phyloP scores from a whole-genome alignment of 2,329 filamentous ascomycete species.

The Fusarium verticillioides region DNA sequence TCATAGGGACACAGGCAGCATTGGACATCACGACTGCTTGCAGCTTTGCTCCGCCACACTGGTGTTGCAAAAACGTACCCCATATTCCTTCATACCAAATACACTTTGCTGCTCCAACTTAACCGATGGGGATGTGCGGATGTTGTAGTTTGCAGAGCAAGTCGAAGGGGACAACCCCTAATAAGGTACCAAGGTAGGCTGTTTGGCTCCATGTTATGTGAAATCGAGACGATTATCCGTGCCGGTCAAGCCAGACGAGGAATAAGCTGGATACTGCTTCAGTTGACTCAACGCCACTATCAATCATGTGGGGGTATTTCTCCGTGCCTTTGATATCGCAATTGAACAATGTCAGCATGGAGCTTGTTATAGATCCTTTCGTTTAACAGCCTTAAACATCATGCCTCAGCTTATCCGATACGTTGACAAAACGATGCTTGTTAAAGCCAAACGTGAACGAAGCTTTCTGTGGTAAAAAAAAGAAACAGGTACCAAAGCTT shows the following conservation, averaged over 20 bases:
- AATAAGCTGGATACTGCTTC: slow-evolving; percentile 1
- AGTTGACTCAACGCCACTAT: slow-evolving; percentile 15
- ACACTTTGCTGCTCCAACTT: background rate
- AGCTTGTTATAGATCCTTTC: background rate
- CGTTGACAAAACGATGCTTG: background rate
- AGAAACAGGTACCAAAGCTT: background rate
- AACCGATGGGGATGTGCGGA: background rate
- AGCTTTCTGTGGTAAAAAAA: background rate
- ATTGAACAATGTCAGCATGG: background rate
- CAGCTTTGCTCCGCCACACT: slow-evolving; percentile 21
- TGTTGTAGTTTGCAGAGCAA: background rate
- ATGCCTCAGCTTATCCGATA: background rate
- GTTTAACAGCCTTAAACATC: background rate
- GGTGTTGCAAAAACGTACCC: slow-evolving; percentile 1
- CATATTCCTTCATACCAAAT: slow-evolving; percentile 1
- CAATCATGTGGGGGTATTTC: slow-evolving; percentile 6
- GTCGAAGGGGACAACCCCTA: background rate
- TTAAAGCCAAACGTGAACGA: background rate
- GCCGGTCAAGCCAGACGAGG: slow-evolving; percentile 12
- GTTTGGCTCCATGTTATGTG: background rate
- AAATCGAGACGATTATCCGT: slow-evolving; percentile 11
- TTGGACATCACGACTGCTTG: slow-evolving; percentile 16
- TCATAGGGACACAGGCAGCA: background rate
- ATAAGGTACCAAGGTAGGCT: background rate
- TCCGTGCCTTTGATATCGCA: background rate